Evolutionary conservation across 192 early-diverging fungal species (phyloP).

Genomic region (Coemansia sp.): DNA sequence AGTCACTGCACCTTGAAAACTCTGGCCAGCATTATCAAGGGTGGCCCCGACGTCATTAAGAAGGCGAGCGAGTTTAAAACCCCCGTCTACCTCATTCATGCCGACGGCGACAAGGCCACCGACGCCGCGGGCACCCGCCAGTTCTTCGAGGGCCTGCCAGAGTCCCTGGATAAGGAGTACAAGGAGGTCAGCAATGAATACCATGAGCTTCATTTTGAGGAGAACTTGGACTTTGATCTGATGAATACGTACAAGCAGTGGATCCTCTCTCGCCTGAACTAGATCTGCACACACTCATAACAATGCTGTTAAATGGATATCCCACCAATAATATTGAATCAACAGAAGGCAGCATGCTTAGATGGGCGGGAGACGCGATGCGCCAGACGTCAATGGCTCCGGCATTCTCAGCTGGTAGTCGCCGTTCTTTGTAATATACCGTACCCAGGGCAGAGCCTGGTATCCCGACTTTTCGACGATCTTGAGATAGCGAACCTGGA

Average conservation of each 20-base stretch:
- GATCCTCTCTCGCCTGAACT: constrained; percentile 34
- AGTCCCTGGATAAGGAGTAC: constrained; percentile 47
- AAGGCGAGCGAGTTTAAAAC: constrained; percentile 17
- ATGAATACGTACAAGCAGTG: constrained; percentile 37
- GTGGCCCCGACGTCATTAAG: constrained; percentile 25
- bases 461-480: constrained; percentile 89
- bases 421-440: constrained; percentile 87
- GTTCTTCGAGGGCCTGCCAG: constrained; percentile 38
- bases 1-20: constrained; percentile 37
- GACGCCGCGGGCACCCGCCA: constrained; percentile 27
- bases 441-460: constrained; percentile 84
- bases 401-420: constrained; percentile 95
- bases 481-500: constrained; percentile 88
- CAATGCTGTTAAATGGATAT: not conserved
- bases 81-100: constrained; percentile 49
- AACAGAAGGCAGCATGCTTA: constrained; percentile 32
- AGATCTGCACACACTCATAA: not conserved
- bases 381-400: constrained; percentile 73
- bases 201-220: constrained; percentile 54
- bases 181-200: constrained; percentile 31
- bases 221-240: constrained; percentile 32
- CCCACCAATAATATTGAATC: not conserved
- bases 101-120: constrained; percentile 43
- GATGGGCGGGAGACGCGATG: constrained; percentile 63
- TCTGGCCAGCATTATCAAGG: constrained; percentile 25